Conservation (phyloP, 208 protist genomes). For the Zelonia costaricensis region DNA sequence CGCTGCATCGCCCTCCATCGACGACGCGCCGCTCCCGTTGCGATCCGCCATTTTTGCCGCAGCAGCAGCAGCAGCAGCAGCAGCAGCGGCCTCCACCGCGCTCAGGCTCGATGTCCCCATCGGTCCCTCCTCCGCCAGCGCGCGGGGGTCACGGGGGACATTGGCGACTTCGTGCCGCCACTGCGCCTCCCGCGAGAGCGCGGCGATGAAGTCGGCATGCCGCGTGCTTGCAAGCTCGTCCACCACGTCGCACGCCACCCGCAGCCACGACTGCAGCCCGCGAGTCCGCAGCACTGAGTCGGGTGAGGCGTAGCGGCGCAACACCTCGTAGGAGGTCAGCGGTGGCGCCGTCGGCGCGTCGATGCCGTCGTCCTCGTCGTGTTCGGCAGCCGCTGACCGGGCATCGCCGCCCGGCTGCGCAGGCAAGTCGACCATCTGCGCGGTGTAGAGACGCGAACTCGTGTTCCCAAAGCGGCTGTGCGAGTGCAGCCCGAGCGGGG, state of each 20-base stretch:
- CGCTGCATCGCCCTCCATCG: background rate
- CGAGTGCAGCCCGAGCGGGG: background rate
- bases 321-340: constrained; percentile 4
- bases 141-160: background rate
- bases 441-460: background rate
- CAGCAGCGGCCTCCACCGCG: constrained; percentile 1
- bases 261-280: constrained; percentile 12
- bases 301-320: constrained; percentile 9
- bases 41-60: no score
- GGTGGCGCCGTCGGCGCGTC: background rate
- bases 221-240: constrained; percentile 15
- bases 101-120: background rate
- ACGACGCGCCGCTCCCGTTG: no score
- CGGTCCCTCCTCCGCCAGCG: background rate
- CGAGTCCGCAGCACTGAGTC: constrained; percentile 9
- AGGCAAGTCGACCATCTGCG: no score
- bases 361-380: background rate
- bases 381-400: no score
- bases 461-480: background rate
- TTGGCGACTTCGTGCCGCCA: constrained; percentile 6
- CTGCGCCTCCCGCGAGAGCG: constrained; percentile 18
- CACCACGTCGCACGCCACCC: constrained; percentile 10
- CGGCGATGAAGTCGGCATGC: constrained; percentile 10
- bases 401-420: no score
- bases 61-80: background rate